A percentile compares a stretch with the other conserved stretches of the same genome.
These are phyloP conservation scores for Cladorrhinum sp. DNA, from an alignment of 2,329 filamentous ascomycete genomes.

Conservation along the genomic window DNA sequence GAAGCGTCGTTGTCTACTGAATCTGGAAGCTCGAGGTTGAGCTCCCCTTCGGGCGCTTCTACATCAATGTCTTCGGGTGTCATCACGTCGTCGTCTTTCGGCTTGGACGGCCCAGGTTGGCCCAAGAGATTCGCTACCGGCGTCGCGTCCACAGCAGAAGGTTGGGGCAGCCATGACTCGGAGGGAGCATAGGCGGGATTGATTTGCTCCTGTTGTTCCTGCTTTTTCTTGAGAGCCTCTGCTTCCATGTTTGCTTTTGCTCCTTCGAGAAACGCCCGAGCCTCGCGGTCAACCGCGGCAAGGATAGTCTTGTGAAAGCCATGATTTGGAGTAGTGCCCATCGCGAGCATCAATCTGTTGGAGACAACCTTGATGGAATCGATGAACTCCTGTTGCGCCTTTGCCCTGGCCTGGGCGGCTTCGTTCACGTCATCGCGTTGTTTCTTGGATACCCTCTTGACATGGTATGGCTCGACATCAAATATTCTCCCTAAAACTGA, in stretches of 20 bases:
- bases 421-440: constrained; percentile 26
- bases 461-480: constrained; percentile 43
- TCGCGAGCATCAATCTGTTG: constrained; percentile 40
- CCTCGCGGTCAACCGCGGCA: constrained; percentile 49
- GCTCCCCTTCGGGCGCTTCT: constrained; percentile 40
- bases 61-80: constrained; percentile 51
- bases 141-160: not conserved
- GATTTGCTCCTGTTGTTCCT: not conserved
- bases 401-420: not conserved
- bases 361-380: constrained; percentile 40
- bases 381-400: constrained; percentile 35
- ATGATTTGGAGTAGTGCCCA: constrained; percentile 27
- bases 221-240: constrained; percentile 6
- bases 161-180: not conserved
- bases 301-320: constrained; percentile 45
- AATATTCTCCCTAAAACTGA: constrained; percentile 51
- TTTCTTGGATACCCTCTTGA: constrained; percentile 36
- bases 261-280: constrained; percentile 47
- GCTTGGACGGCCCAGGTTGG: constrained; percentile 8
- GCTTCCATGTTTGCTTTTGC: constrained; percentile 21
- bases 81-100: constrained; percentile 34
- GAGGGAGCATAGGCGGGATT: not conserved
- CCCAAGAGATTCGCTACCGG: constrained; percentile 24
- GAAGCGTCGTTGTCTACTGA: constrained; percentile 15
- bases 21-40: constrained; percentile 31